These are phyloP conservation scores for Arthrocladium fulminans DNA, from an alignment of 2,329 filamentous ascomycete genomes.

Conservation along the genomic window DNA sequence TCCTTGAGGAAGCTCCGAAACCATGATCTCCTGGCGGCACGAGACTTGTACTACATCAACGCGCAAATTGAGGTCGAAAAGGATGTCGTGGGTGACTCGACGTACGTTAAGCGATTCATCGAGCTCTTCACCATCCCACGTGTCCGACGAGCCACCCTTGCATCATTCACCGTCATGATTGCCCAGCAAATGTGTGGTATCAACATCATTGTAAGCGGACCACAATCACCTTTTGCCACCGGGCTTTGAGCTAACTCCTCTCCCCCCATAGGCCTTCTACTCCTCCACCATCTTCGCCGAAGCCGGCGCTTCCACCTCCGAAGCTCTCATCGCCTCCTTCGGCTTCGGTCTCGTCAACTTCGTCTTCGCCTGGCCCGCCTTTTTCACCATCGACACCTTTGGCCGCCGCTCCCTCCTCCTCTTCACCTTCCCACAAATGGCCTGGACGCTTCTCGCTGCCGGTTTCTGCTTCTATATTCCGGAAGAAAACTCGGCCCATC, in stretches of 20 bases:
- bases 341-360: slow-evolving; percentile 23
- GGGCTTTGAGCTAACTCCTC: slow-evolving; percentile 12
- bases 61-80: slow-evolving; percentile 27
- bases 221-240: background rate
- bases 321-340: slow-evolving; percentile 21
- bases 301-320: slow-evolving; percentile 16
- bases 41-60: slow-evolving; percentile 32
- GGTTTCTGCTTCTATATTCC: slow-evolving; percentile 51
- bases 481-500: slow-evolving; percentile 33
- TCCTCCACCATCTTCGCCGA: slow-evolving; percentile 36
- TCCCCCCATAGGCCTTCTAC: slow-evolving; percentile 49
- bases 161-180: slow-evolving; percentile 27
- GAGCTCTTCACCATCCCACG: slow-evolving; percentile 44
- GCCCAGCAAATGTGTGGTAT: slow-evolving; percentile 29
- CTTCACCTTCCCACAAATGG: slow-evolving; percentile 61
- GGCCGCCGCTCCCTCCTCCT: slow-evolving; percentile 54
- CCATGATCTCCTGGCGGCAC: slow-evolving; percentile 23
- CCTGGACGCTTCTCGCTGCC: slow-evolving; percentile 57
- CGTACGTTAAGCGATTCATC: slow-evolving; percentile 35
- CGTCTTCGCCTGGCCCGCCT: slow-evolving; percentile 21
- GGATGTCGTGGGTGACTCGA: slow-evolving; percentile 28
- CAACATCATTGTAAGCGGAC: slow-evolving; percentile 18
- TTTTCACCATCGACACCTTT: slow-evolving; percentile 56
- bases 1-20: slow-evolving; percentile 26
- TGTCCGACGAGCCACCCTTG: slow-evolving; percentile 36